A percentile compares a stretch with the other conserved stretches of the same genome.
phyloP scores from a whole-genome alignment of 2,329 filamentous ascomycete genomes.

The Beauveria medogensis region DNA sequence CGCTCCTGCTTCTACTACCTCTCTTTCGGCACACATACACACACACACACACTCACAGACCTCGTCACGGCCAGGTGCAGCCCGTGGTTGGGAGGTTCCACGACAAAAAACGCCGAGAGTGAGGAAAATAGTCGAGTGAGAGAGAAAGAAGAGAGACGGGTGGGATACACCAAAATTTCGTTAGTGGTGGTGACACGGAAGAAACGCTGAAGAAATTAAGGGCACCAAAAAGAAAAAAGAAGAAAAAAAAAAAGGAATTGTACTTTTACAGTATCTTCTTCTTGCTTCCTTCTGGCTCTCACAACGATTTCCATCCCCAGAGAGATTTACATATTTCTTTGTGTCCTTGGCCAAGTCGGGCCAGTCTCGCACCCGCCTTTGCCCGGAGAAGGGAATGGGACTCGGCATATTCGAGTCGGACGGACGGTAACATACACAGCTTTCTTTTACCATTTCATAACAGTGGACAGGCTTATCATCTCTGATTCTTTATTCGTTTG shows the following conservation, averaged over 20 bases:
- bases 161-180: conserved; percentile 5
- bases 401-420: conserved; percentile 5
- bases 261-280: background rate
- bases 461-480: background rate
- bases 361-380: background rate
- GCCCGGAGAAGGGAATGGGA: background rate
- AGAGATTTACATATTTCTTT: background rate
- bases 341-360: background rate
- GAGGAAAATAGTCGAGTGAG: background rate
- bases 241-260: background rate
- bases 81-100: background rate
- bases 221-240: too few species aligned
- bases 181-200: conserved; percentile 3
- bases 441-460: background rate
- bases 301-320: background rate
- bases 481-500: background rate
- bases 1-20: background rate
- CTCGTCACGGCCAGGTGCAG: conserved; percentile 3
- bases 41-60: background rate
- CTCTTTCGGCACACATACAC: background rate
- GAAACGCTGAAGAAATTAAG: background rate
- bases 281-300: too few species aligned
- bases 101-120: background rate
- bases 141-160: background rate
- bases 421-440: conserved; percentile 1